phyloP scores from a whole-genome alignment of 176 grass and related monocot species.

The Eremochloa ophiuroides region DNA sequence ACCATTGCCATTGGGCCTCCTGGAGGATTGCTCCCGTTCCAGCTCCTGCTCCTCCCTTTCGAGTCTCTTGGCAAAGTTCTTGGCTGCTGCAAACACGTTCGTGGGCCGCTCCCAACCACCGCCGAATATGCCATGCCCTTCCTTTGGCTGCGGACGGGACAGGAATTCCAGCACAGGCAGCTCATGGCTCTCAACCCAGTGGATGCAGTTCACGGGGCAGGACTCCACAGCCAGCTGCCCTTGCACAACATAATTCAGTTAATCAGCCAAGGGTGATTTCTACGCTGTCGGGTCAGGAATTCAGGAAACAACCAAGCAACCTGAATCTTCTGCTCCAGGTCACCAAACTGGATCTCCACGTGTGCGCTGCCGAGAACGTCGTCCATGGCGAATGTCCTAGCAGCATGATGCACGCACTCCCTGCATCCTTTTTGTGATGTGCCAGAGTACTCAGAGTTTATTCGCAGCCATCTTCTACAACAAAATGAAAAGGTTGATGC shows the following conservation, averaged over 20 bases:
- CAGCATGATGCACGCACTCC: conserved; percentile 54
- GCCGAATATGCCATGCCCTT: conserved; percentile 43
- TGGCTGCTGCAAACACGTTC: conserved; percentile 33
- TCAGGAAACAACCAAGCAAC: background rate
- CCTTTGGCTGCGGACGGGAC: conserved; percentile 20
- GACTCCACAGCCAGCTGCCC: conserved; percentile 53
- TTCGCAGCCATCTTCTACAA: background rate
- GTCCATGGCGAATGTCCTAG: conserved; percentile 56
- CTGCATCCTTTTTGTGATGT: conserved; percentile 35
- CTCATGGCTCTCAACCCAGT: conserved; percentile 48
- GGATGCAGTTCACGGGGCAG: conserved; percentile 60
- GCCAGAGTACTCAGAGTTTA: background rate
- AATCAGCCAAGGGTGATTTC: background rate
- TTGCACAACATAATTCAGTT: background rate
- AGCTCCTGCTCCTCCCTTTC: conserved; percentile 14
- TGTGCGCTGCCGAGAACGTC: conserved; percentile 51
- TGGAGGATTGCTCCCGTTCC: background rate
- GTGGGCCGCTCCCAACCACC: conserved; percentile 36
- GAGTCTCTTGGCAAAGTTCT: conserved; percentile 32
- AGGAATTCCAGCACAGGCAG: conserved; percentile 40
- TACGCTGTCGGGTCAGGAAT: background rate
- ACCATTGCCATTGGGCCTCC: conserved; percentile 7
- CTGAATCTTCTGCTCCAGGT: conserved; percentile 48
- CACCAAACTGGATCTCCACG: conserved; percentile 51
- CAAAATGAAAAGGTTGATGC: background rate